Percentiles rank a stretch among this genome's conserved stretches.
Evolutionary conservation across 192 early-diverging fungal genomes (phyloP).

Genomic region (Lunasporangiospora selenospora): DNA sequence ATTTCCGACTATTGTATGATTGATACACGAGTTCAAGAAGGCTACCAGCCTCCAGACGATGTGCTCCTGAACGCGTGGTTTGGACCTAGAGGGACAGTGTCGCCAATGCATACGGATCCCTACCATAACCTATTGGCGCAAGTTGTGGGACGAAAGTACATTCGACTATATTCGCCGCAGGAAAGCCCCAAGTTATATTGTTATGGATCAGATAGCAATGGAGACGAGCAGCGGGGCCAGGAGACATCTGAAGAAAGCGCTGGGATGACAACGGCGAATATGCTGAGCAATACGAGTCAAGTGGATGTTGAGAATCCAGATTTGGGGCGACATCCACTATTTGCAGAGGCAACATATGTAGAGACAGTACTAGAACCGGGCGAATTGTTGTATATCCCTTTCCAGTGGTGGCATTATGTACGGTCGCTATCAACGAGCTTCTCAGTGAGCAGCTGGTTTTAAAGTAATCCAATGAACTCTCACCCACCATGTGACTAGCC

Average conservation of each 20-base stretch:
- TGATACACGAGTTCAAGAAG: conserved; percentile 39
- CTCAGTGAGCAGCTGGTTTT: conserved; percentile 94
- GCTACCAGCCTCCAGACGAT: conserved; percentile 44
- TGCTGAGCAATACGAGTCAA: conserved; percentile 79
- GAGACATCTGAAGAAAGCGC: conserved; percentile 2
- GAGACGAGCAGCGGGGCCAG: neutral
- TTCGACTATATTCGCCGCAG: conserved; percentile 72
- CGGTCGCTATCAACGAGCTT: conserved; percentile 75
- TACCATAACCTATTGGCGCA: conserved; percentile 87
- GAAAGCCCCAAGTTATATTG: conserved; percentile 72
- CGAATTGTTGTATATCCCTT: conserved; percentile 88
- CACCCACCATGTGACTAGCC: no score
- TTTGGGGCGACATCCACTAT: conserved; percentile 56
- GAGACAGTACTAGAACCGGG: conserved; percentile 79
- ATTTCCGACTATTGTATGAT: conserved; percentile 84
- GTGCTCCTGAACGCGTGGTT: conserved; percentile 79
- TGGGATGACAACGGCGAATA: conserved; percentile 4
- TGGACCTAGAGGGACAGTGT: conserved; percentile 81
- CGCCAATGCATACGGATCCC: conserved; percentile 85
- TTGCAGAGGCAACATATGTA: conserved; percentile 61
- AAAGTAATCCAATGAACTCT: no score
- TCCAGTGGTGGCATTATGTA: conserved; percentile 94
- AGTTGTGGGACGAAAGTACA: conserved; percentile 82
- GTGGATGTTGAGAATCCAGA: conserved; percentile 77
- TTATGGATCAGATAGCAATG: conserved; percentile 26